phyloP scores from a whole-genome alignment of 1,284 basidiomycete genomes.

The Puccinia novopanici region DNA sequence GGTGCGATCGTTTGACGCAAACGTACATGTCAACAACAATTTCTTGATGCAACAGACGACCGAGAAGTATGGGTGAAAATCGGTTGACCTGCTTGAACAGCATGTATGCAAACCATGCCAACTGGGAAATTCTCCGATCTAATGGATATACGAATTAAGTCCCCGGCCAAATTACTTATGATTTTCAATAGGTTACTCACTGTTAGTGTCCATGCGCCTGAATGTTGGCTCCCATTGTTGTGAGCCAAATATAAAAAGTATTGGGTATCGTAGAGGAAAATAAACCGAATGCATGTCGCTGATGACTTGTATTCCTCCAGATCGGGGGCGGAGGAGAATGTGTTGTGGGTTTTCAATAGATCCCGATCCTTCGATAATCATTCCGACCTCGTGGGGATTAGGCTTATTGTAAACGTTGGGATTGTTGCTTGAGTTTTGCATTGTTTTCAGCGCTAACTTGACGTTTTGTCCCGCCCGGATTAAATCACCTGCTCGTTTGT shows the following conservation, averaged over 20 bases:
- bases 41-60: slow-evolving; percentile 53
- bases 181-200: slow-evolving; percentile 59
- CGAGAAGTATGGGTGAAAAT: slow-evolving; percentile 57
- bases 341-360: background rate
- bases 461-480: background rate
- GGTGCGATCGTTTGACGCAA: background rate
- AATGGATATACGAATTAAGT: slow-evolving; percentile 59
- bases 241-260: slow-evolving; percentile 19
- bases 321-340: background rate
- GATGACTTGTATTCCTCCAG: background rate
- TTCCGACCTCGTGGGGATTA: background rate
- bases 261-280: slow-evolving; percentile 12
- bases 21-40: slow-evolving; percentile 15
- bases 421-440: background rate
- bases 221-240: slow-evolving; percentile 18
- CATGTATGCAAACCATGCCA: slow-evolving; percentile 22
- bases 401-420: background rate
- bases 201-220: slow-evolving; percentile 16
- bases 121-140: slow-evolving; percentile 51
- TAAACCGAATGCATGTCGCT: slow-evolving; percentile 16
- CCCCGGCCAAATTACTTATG: too few species aligned
- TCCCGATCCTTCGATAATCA: background rate
- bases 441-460: background rate
- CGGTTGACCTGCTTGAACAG: background rate
- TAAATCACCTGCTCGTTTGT: background rate